phyloP scores from a whole-genome alignment of 2,329 filamentous ascomycete genomes.

The Xylariaceae sp. region DNA sequence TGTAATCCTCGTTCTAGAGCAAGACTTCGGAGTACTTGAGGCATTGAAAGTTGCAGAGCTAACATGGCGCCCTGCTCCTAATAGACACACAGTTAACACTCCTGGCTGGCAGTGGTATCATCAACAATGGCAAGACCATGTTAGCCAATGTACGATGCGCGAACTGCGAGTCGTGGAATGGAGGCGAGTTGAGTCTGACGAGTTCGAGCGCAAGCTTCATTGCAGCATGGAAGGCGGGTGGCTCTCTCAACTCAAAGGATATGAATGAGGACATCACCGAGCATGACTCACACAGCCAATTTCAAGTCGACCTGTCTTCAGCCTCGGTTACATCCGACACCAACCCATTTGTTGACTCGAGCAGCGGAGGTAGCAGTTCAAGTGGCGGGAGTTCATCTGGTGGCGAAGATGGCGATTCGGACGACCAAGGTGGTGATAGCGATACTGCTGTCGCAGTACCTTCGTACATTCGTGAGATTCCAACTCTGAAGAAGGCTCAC shows the following conservation, averaged over 20 bases:
- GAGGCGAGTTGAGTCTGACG: conserved; percentile 41
- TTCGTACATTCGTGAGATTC: conserved; percentile 15
- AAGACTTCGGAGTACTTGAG: too few relatives aligned
- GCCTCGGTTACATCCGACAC: conserved; percentile 46
- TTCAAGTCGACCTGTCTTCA: conserved; percentile 47
- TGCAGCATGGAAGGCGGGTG: conserved; percentile 51
- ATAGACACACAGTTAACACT: conserved; percentile 45
- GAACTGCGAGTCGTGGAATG: conserved; percentile 49
- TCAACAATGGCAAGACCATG: conserved; percentile 46
- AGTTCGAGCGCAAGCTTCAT: conserved; percentile 48
- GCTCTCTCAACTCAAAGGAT: conserved; percentile 43
- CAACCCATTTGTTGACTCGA: conserved; percentile 48
- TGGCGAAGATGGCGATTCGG: conserved; percentile 9
- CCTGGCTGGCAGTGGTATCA: conserved; percentile 58
- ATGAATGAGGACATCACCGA: conserved; percentile 38
- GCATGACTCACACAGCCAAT: conserved; percentile 46
- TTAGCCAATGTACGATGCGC: conserved; percentile 57
- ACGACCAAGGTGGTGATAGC: neutral
- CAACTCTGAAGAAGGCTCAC: conserved; percentile 35
- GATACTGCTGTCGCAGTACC: neutral
- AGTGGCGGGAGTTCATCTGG: conserved; percentile 11
- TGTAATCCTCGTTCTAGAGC: too few relatives aligned
- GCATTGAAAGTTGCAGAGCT: too few relatives aligned
- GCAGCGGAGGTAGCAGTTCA: conserved; percentile 11
- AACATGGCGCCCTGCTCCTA: too few relatives aligned